These are phyloP conservation scores for Kodamaea fukazawae DNA, from an alignment of 805 yeast species.

Conservation along the genomic window DNA sequence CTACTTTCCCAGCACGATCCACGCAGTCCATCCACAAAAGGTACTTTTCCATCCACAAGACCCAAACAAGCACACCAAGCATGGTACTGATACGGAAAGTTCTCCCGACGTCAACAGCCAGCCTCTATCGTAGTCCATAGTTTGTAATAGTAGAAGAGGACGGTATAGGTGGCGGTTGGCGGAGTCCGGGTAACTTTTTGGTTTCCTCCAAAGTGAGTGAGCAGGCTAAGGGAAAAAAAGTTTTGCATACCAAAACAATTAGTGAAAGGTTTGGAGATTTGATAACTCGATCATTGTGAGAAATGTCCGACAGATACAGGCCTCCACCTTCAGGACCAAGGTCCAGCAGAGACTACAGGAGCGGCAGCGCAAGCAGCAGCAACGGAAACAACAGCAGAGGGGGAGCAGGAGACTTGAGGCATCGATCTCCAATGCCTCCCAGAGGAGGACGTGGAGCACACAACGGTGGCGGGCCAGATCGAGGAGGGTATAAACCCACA, in stretches of 20 bases:
- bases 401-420: constrained; percentile 5
- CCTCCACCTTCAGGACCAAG: constrained; percentile 29
- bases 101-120: too few species aligned
- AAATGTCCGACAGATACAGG: constrained; percentile 37
- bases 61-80: too few species aligned
- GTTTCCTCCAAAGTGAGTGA: background rate
- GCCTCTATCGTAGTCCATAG: too few species aligned
- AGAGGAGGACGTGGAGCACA: too few species aligned
- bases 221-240: constrained; percentile 2
- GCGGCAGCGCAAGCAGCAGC: constrained; percentile 1
- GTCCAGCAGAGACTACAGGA: constrained; percentile 16
- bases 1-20: too few species aligned
- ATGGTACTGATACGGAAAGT: too few species aligned
- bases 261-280: too few species aligned
- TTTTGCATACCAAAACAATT: constrained; percentile 4
- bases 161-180: too few species aligned
- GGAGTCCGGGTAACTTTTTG: constrained; percentile 7
- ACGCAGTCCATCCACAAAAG: too few species aligned
- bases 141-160: too few species aligned
- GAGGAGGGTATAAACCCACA: constrained; percentile 7
- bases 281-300: background rate
- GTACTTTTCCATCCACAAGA: too few species aligned
- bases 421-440: too few species aligned
- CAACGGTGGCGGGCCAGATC: background rate
- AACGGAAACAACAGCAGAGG: constrained; percentile 1